Evolutionary conservation across 1,139 yeast species (phyloP), one percentile per base, ranked within the genome.

Genomic region (Debaryomyces robertsiae): DNA sequence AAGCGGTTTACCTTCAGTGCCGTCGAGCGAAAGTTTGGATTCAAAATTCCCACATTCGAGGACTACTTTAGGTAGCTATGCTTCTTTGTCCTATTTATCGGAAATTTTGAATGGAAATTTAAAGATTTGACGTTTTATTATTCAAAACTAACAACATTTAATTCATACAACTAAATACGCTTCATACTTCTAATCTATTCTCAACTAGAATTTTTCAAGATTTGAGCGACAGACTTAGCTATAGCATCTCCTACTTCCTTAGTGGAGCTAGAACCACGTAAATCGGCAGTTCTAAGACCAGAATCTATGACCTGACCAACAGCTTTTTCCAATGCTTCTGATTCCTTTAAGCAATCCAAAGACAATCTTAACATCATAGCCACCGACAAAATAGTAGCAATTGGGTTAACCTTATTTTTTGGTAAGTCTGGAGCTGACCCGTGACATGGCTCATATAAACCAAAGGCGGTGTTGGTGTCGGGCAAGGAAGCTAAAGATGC

Each of bases 371-470:
- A 79, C 98, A 93, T 91, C 95, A 93, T 86, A 27, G 98, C 98
- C 9, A 86, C 95, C 13, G 97, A 90, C 57, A 93, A 77, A 54
- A 93, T 91, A 23, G 97, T 88, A 38, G 97, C 98, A 42, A 91
- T 69, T 40, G 98, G 98, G 67, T 93, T 93, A 43, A 90, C 98
- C 70, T 87, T 85, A 62, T 89, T 88, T 46, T 71, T 73, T 40
- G 84, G 84, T 60, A 93, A 79, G 65, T 93, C 98, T 32, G 98
- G 98, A 19, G 98, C 98, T 32, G 96, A 85, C 36, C 98, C 98
- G 64, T 93, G 98, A 61, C 98, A 91, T 51, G 98, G 98, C 69
- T 93, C 98, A 64, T 93, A 93, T 48, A 93, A 76, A 46, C 98
- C 98, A 61, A 93, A 90, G 0, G 98, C 98, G 37, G 78, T 73